Base-by-base conservation (phyloP, 2,329 filamentous ascomycete species). In the Canariomyces notabilis region DNA sequence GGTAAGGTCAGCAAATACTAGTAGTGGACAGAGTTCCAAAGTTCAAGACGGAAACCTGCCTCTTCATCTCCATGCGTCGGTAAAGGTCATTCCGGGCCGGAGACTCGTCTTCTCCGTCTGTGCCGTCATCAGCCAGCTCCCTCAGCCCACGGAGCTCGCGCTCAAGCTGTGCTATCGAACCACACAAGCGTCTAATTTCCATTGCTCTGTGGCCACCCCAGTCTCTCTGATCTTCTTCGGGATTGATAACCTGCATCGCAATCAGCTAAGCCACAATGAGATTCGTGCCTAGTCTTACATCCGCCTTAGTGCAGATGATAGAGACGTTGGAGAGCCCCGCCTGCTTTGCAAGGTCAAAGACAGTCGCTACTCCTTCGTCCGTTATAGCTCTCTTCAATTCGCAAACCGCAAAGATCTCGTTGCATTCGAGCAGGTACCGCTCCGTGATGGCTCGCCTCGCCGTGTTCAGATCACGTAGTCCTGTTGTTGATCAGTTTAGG, bases 351-450 rank as follows among this genome's bases (percentile, higher is more conserved):
- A 74, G 56, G 1, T 69, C 60, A 40, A 74, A 66, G 1, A 74
- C 66, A 8, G 58, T 57, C 19, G 51, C 52, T 1, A 76, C 66
- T 0, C 70, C 67, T 15, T 59, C 57, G 44, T 75, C 67, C 0
- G 66, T 72, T 1, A 55, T 60, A 0, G 70, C 71, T 8, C 73
- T 63, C 0, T 64, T 65, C 14, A 71, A 71, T 19, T 59, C 57
- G 40, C 67, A 68, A 1, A 75, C 62, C 1, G 64, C 70, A 41
- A 76, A 69, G 3, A 76, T 71, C 46, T 73, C 71, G 42, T 76
- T 54, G 43, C 72, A 75, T 22, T 67, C 32, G 2, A 67, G 52
- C 1, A 75, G 37, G 43, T 74, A 74, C 0, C 66, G 62, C 46
- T 76, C 71, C 0, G 72, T 73, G 14, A 74, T 67, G 18, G 56